Evolutionary conservation across 2,329 filamentous ascomycete species (phyloP).

Genomic region (Ascochyta clinopodiicola): DNA sequence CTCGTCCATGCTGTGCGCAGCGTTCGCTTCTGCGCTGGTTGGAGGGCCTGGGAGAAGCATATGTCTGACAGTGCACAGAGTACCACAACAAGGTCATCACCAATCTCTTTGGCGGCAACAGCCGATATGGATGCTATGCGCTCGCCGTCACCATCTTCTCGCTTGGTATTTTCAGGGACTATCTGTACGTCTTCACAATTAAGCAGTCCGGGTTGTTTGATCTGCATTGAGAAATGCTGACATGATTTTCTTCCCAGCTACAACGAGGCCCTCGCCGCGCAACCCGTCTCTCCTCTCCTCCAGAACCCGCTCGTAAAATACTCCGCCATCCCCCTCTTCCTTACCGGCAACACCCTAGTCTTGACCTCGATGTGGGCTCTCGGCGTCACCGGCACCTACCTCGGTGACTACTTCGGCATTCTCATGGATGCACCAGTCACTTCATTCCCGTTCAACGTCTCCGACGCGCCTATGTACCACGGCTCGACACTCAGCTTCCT

Average conservation of each 20-base stretch:
- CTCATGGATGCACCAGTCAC: conserved; percentile 95
- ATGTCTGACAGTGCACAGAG: conserved; percentile 61
- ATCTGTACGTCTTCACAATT: conserved; percentile 47
- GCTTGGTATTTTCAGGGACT: conserved; percentile 85
- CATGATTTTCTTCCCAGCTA: conserved; percentile 63
- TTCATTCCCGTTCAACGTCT: conserved; percentile 94
- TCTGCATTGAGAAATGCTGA: neutral
- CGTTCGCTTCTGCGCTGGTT: neutral
- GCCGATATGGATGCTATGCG: conserved; percentile 83
- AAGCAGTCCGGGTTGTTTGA: neutral
- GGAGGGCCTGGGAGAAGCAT: neutral
- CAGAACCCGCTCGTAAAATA: conserved; percentile 65
- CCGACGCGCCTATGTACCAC: conserved; percentile 93
- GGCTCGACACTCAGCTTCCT: conserved; percentile 92
- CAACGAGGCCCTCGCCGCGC: conserved; percentile 78
- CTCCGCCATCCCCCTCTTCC: conserved; percentile 74
- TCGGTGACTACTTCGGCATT: conserved; percentile 98
- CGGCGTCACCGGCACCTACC: conserved; percentile 92
- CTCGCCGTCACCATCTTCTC: conserved; percentile 90
- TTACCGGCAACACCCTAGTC: conserved; percentile 81
- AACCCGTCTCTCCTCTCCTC: conserved; percentile 78
- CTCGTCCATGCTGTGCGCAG: conserved; percentile 11
- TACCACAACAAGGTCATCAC: conserved; percentile 91
- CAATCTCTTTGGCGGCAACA: conserved; percentile 80
- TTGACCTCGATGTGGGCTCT: conserved; percentile 89